Base-by-base conservation (phyloP, 2,329 filamentous ascomycete genomes). In the Fusarium mangiferae region DNA sequence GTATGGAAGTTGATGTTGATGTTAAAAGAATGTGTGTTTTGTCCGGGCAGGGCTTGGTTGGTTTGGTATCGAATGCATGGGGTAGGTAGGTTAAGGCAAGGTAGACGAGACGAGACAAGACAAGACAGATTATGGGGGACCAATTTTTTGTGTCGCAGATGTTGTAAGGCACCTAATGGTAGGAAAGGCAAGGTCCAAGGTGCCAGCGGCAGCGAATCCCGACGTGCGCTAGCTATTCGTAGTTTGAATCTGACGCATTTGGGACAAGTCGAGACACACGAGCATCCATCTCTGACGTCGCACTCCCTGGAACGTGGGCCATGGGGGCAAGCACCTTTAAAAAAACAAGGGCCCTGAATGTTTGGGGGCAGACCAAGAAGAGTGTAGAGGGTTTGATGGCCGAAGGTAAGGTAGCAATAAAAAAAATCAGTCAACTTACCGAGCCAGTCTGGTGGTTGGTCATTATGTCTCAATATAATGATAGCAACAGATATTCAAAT, bases 211-310 rank as follows among this genome's bases (percentile, higher is more conserved):
- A 48, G 59, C 62, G 75, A 78, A 76, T 79, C 70, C 52, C 72
- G 70, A 72, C 55, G 66, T 75, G 79, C 76, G 75, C 78, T 80
- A 79, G 78, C 41, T 60, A 26, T 15, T 30, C 42, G 61, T 66
- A 57, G 63, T 65, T 39, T 48, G 41, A 66, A 39, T 68, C 72
- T 80, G 78, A 77, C 75, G 81, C 79, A 79, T 77, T 69, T 75
- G 77, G 79, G 28, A 49, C 56, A 59, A 59, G 56, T 77, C 79
- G 79, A 81, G 79, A 82, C 82, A 82, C 80, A 79, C 78, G 74
- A 82, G 78, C 79, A 63, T 68, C 78, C 78, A 63, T 70, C 78
- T 81, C 78, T 82, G 79, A 81, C 80, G 80, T 80, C 79, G 80
- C 74, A 77, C 75, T 74, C 74, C 72, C 68, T 73, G 64, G 66